These are phyloP conservation scores for Elymus sibiricus DNA, from an alignment of 176 grass and related monocot genomes.

Conservation along the genomic window DNA sequence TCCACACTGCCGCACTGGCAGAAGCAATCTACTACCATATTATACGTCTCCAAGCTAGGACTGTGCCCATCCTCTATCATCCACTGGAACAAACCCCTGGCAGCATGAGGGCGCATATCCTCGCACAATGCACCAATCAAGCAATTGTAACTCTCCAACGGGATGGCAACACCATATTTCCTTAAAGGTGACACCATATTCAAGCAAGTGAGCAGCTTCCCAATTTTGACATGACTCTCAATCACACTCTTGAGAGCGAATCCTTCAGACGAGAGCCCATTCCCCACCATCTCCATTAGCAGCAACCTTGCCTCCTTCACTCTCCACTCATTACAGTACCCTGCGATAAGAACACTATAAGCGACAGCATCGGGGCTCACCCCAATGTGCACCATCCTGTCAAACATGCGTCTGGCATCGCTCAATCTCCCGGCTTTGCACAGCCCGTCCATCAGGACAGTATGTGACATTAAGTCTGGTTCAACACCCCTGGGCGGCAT, in stretches of 20 bases:
- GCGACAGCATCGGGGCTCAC: slow-evolving; percentile 56
- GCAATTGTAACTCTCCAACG: slow-evolving; percentile 48
- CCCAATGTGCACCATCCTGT: slow-evolving; percentile 57
- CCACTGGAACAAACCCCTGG: slow-evolving; percentile 64
- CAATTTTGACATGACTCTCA: slow-evolving; percentile 44
- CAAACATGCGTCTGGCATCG: slow-evolving; percentile 63
- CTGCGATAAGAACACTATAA: slow-evolving; percentile 64
- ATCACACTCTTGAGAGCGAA: slow-evolving; percentile 47
- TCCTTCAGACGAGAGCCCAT: slow-evolving; percentile 28
- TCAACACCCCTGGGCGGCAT: slow-evolving; percentile 66
- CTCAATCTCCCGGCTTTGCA: slow-evolving; percentile 48
- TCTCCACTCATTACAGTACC: slow-evolving; percentile 61
- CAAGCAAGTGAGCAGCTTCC: slow-evolving; percentile 80
- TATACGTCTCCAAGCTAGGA: slow-evolving; percentile 58
- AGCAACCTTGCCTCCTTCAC: slow-evolving; percentile 58
- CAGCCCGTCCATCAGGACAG: slow-evolving; percentile 57
- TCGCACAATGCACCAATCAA: slow-evolving; percentile 54
- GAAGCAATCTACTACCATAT: slow-evolving; percentile 58
- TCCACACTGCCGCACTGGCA: slow-evolving; percentile 48
- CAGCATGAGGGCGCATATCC: slow-evolving; percentile 63
- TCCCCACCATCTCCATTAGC: slow-evolving; percentile 66
- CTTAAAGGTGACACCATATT: slow-evolving; percentile 63
- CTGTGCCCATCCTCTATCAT: slow-evolving; percentile 64
- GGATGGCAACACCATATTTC: slow-evolving; percentile 48
- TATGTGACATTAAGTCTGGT: slow-evolving; percentile 74